Conservation (phyloP, 495 filamentous ascomycete species). For the Echria macrotheca region DNA sequence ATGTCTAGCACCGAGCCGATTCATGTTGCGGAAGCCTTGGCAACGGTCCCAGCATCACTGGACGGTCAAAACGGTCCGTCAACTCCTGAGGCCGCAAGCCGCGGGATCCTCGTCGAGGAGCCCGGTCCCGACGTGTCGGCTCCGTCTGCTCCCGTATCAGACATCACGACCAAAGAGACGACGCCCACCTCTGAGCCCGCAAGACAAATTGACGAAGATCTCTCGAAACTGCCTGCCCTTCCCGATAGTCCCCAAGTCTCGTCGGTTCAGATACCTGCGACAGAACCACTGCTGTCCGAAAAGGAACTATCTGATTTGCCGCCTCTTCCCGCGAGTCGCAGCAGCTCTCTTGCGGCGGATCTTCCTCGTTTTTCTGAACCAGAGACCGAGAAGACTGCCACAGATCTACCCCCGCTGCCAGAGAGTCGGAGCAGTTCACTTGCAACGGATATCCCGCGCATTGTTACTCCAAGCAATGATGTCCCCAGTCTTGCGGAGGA, state of each 20-base stretch:
- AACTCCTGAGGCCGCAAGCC: background rate
- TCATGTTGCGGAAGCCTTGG: constrained; percentile 1
- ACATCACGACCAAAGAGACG: no score
- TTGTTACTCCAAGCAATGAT: background rate
- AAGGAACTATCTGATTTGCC: no score
- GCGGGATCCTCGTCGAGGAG: no score
- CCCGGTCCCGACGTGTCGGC: no score
- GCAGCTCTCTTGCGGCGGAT: no score
- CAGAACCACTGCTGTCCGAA: no score
- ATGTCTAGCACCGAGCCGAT: background rate
- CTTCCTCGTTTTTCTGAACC: no score
- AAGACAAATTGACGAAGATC: background rate
- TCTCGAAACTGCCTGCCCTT: constrained; percentile 4
- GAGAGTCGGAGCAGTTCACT: constrained; percentile 9
- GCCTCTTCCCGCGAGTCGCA: no score
- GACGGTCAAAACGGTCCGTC: constrained; percentile 2
- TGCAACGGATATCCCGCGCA: background rate
- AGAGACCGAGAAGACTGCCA: no score
- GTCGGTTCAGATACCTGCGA: no score
- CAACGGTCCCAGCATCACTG: constrained; percentile 1
- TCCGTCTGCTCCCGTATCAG: no score
- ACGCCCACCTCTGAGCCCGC: no score
- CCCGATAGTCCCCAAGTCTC: constrained; percentile 14
- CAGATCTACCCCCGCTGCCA: background rate
- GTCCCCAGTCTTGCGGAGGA: constrained; percentile 6